phyloP scores from a whole-genome alignment of 352 stramenopile species.

The Globisporangium rhizosaccharum region DNA sequence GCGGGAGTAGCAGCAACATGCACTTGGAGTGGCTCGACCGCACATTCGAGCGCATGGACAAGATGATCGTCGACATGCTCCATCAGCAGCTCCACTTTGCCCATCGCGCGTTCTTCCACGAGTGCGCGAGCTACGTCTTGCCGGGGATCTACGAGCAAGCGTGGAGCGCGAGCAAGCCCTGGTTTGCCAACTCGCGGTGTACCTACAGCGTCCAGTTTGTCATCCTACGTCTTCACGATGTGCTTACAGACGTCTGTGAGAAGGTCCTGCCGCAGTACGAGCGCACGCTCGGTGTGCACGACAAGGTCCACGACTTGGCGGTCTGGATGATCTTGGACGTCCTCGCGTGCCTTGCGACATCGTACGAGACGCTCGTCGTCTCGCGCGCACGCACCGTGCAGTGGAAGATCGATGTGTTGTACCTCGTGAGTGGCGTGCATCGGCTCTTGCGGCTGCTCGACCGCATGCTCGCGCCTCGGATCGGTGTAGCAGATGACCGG shows the following conservation, averaged over 20 bases:
- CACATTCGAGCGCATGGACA: conserved; percentile 55
- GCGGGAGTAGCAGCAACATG: conserved; percentile 17
- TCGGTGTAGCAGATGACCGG: conserved; percentile 13
- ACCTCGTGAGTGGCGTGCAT: conserved; percentile 56
- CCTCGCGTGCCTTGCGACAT: conserved; percentile 30
- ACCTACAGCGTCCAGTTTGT: conserved; percentile 56
- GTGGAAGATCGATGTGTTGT: conserved; percentile 75
- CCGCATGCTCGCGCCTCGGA: conserved; percentile 36
- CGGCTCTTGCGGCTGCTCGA: conserved; percentile 44
- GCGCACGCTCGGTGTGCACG: conserved; percentile 48
- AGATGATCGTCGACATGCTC: conserved; percentile 41
- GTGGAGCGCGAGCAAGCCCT: conserved; percentile 48
- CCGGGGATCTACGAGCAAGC: conserved; percentile 50
- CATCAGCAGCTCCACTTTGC: conserved; percentile 44
- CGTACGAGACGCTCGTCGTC: conserved; percentile 44
- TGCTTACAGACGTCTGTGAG: conserved; percentile 39
- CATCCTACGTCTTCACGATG: conserved; percentile 35
- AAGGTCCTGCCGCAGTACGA: conserved; percentile 42
- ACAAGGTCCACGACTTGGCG: conserved; percentile 52
- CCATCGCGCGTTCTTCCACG: conserved; percentile 56
- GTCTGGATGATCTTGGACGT: conserved; percentile 48
- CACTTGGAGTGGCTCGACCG: conserved; percentile 65
- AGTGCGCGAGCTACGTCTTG: conserved; percentile 39
- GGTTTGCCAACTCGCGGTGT: conserved; percentile 54
- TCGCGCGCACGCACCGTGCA: conserved; percentile 38